These are phyloP conservation scores for Venturia pyrina DNA, from an alignment of 2,329 filamentous ascomycete species.

Conservation along the genomic window DNA sequence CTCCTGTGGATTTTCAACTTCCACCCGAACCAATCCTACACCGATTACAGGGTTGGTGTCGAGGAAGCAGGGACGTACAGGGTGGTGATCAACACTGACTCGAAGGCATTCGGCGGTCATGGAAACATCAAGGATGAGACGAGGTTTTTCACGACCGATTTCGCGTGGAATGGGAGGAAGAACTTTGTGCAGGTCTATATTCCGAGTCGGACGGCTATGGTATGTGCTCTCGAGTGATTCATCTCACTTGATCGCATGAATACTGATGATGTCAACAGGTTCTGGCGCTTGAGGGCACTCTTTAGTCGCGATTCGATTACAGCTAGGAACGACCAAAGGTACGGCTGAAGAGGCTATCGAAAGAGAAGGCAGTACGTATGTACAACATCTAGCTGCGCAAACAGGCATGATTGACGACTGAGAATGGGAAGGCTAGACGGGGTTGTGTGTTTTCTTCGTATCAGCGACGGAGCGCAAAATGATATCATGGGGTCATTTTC, in stretches of 20 bases:
- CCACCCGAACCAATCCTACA: slow-evolving; percentile 72
- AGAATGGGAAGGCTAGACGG: background rate
- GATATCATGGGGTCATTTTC: background rate
- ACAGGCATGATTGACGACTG: background rate
- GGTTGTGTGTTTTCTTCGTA: background rate
- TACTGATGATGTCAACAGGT: slow-evolving; percentile 31
- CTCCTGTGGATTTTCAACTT: slow-evolving; percentile 96
- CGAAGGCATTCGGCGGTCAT: slow-evolving; percentile 67
- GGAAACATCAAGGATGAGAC: slow-evolving; percentile 68
- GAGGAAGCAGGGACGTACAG: slow-evolving; percentile 77
- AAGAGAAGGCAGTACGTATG: background rate
- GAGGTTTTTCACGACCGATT: slow-evolving; percentile 82
- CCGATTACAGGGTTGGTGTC: slow-evolving; percentile 85
- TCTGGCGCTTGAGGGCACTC: slow-evolving; percentile 21
- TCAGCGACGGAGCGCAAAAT: background rate
- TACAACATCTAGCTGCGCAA: background rate
- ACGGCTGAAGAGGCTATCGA: background rate
- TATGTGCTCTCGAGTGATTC: slow-evolving; percentile 45
- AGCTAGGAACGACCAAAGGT: too few species aligned
- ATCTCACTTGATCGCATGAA: background rate
- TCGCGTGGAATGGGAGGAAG: slow-evolving; percentile 80
- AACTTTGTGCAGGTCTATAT: slow-evolving; percentile 93
- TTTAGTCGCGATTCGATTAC: background rate
- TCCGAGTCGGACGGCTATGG: slow-evolving; percentile 72
- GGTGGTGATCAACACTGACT: slow-evolving; percentile 75